phyloP scores from a whole-genome alignment of 148 eudicot genomes.

The Vaccinium macrocarpon region DNA sequence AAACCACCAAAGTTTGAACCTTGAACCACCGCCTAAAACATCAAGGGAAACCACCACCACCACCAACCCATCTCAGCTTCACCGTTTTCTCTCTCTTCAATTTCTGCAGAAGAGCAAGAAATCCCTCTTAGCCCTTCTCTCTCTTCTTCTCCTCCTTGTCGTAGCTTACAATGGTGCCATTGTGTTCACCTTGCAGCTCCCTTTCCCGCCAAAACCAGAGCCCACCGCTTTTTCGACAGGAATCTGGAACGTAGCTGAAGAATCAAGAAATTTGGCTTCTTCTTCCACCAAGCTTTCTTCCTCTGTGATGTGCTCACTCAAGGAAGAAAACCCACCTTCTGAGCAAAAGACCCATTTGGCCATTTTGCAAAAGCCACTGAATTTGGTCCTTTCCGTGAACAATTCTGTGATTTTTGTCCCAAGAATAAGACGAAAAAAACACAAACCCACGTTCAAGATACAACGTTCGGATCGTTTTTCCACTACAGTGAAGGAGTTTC shows the following conservation, averaged over 20 bases:
- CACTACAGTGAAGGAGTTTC: slow-evolving; percentile 41
- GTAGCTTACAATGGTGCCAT: slow-evolving; percentile 36
- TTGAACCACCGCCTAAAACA: too few species aligned
- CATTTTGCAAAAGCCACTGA: neutral
- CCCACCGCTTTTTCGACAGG: slow-evolving; percentile 19
- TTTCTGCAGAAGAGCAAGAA: neutral
- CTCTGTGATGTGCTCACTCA: slow-evolving; percentile 9
- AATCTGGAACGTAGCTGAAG: slow-evolving; percentile 8
- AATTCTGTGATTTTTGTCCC: neutral
- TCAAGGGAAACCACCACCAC: too few species aligned
- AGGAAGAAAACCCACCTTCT: slow-evolving; percentile 20
- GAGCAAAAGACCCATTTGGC: slow-evolving; percentile 26
- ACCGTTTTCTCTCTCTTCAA: neutral
- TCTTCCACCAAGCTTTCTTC: slow-evolving; percentile 16
- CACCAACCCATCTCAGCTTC: slow-evolving; percentile 4
- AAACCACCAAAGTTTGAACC: too few species aligned
- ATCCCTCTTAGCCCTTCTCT: slow-evolving; percentile 23
- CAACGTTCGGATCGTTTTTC: slow-evolving; percentile 35
- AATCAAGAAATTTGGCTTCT: neutral
- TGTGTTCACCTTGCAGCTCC: slow-evolving; percentile 26
- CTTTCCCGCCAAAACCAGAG: slow-evolving; percentile 11
- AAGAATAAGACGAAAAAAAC: slow-evolving; percentile 11
- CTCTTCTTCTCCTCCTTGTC: slow-evolving; percentile 32
- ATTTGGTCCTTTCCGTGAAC: slow-evolving; percentile 4
- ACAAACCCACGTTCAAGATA: slow-evolving; percentile 12